Base-by-base conservation (phyloP, 768 basidiomycete genomes). In the Pulveroboletus ravenelii region DNA sequence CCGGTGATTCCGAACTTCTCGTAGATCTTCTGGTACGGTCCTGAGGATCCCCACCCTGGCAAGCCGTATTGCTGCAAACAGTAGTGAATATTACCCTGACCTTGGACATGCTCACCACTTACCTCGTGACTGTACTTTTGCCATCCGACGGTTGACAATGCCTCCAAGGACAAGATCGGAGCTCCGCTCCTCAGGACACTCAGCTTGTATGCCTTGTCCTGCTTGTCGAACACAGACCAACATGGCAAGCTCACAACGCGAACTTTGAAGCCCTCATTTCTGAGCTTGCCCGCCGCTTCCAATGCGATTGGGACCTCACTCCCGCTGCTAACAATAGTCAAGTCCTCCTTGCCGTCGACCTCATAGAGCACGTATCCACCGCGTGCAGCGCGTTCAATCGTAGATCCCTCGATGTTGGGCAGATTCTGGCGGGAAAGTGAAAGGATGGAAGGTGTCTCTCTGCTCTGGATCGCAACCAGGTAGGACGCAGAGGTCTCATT, bases 401-500 rank as follows among this genome's bases (percentile, higher is more conserved):
- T 78, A 25, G 92, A 93, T 49, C 80, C 82, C 62, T 87, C 90
- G 53, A 97, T 84, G 66, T 96, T 93, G 45, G 93, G 93, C 34
- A 97, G 79, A 75, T 92, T 93, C 74, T 95, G 89, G 37, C 89
- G 82, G 47, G 91, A 90, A 49, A 89, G 79, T 5, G 84, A 85
- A 51, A 92, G 74, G 58, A 94, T 77, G 23, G 92, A 93, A 27
- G 93, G 93, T 2, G 90, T 94, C 60, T 74, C 70, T 54, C 70
- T 79, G 54, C 89, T 84, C 56, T 78, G 76, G 60, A 97, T 70
- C 41, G 93, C 87, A 50, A 85, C 81, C 53, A 81, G 68, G 76
- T 96, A 96, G 15, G 93, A 80, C 18, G 93, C 93, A 18, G 90
- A 93, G n/a, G 91, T 93, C 76, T 97, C 94, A 68, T 96, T 95